These are phyloP conservation scores for Brassica hybrid DNA, from an alignment of 441 rosid species.

Conservation along the genomic window DNA sequence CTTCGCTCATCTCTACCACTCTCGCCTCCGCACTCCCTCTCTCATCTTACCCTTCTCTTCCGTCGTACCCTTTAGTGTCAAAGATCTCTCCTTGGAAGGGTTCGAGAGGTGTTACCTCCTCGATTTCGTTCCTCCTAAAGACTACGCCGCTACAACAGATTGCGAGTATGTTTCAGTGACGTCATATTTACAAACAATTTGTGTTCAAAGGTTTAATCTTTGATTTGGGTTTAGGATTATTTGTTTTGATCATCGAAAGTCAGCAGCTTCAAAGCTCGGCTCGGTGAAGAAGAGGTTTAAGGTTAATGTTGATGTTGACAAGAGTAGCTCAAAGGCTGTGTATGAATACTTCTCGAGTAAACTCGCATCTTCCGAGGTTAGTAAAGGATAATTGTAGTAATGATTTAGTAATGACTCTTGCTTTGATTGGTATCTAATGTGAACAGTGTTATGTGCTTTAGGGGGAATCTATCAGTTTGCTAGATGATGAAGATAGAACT, in stretches of 20 bases:
- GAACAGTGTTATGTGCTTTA: conserved; percentile 22
- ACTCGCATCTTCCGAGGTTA: conserved; percentile 58
- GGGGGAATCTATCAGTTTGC: conserved; percentile 48
- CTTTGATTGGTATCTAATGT: conserved; percentile 8
- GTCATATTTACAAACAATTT: neutral
- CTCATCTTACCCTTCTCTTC: conserved; percentile 79
- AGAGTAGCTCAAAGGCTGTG: conserved; percentile 71
- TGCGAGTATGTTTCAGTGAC: conserved; percentile 61
- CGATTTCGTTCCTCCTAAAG: conserved; percentile 66
- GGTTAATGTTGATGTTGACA: conserved; percentile 55
- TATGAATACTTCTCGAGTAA: conserved; percentile 64
- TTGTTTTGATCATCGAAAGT: conserved; percentile 80
- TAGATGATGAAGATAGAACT: conserved; percentile 47
- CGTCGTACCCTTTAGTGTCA: conserved; percentile 66
- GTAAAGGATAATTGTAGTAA: conserved; percentile 23
- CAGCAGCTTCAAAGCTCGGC: conserved; percentile 41
- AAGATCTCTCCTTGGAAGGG: conserved; percentile 60
- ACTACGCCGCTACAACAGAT: conserved; percentile 40
- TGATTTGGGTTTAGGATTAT: conserved; percentile 66
- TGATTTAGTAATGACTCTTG: neutral
- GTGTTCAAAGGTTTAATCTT: conserved; percentile 9
- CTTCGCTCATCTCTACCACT: conserved; percentile 74
- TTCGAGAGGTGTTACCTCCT: conserved; percentile 75
- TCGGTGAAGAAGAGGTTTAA: conserved; percentile 41
- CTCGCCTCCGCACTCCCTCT: conserved; percentile 59